Evolutionary conservation across 176 grass and related monocot species (phyloP).

Genomic region (Typha latifolia): DNA sequence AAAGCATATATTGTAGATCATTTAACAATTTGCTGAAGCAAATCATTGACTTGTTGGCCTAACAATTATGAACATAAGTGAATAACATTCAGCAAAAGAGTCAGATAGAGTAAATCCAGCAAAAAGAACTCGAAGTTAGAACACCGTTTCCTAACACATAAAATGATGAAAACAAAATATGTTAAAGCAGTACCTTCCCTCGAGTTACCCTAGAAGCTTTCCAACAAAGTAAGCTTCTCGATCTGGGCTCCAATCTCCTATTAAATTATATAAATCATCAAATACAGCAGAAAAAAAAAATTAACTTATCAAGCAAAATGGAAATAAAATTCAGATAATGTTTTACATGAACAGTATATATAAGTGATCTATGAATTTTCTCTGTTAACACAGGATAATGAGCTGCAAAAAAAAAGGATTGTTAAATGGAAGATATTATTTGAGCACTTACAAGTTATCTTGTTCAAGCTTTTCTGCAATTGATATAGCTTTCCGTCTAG

Average conservation of each 20-base stretch:
- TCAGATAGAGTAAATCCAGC: too few species aligned
- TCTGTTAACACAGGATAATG: background rate
- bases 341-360: too few species aligned
- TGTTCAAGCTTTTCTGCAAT: conserved; percentile 93
- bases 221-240: conserved; percentile 75
- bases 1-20: too few species aligned
- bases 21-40: too few species aligned
- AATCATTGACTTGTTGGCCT: too few species aligned
- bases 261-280: conserved; percentile 22
- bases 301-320: background rate
- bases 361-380: background rate
- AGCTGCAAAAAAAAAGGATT: background rate
- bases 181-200: conserved; percentile 40
- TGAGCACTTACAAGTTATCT: conserved; percentile 81
- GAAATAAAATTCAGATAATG: background rate
- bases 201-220: conserved; percentile 42
- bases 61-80: too few species aligned
- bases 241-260: conserved; percentile 90
- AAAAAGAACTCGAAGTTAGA: too few species aligned
- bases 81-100: too few species aligned
- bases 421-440: background rate
- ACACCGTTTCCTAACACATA: too few species aligned
- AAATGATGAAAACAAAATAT: background rate
- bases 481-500: conserved; percentile 71
- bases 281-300: background rate